Base-by-base conservation (phyloP, 1,284 basidiomycete species). In the Sporisorium reilianum region DNA sequence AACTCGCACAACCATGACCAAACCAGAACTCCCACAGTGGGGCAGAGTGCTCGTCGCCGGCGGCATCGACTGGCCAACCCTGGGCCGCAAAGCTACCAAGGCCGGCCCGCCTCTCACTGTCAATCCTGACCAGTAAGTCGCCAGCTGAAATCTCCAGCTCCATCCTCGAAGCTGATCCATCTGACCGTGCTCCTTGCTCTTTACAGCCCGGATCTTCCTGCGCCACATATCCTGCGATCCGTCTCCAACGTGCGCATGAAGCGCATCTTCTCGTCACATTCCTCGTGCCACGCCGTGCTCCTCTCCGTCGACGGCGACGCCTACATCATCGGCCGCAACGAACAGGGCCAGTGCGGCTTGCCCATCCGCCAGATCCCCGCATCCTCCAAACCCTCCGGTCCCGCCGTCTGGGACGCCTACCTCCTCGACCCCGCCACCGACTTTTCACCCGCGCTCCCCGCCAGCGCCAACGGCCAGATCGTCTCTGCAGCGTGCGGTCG, bases 151-250 rank as follows among this genome's bases (percentile, higher is more conserved):
- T 30, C 42, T 40, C 48, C 32, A n/a, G 45, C 18, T 12, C 38
- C 36, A 26, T 20, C 28, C 14, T 5, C 12, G 23, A 12, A 11
- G 9, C 40, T 28, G 6, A 20, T 34, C 25, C 11, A 22, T 28
- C 59, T 54, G 22, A 38, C 51, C 30, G 25, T 38, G 12, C 8
- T 32, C 9, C 12, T 38, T 44, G 25, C 28, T 41, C 34, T 12
- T 20, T n/a, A 45, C 65, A 88, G 87, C 56, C 91, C 92, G 7
- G 94, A 97, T 87, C 88, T 97, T 5, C 88, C 90, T 49, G 89
- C 91, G 83, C 94, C 95, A 0, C 90, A 94, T 84, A 93, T 96
- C 80, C 88, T 97, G 40, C 92, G 95, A 56, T 92, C 93, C 0
- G 87, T 97, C 26, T 89, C 90, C 82, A 94, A 95, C 81, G 88